A percentile compares a stretch with the other conserved stretches of the same genome.
phyloP scores from a whole-genome alignment of 257 asterid species.

The Nyctanthes arbortristis region DNA sequence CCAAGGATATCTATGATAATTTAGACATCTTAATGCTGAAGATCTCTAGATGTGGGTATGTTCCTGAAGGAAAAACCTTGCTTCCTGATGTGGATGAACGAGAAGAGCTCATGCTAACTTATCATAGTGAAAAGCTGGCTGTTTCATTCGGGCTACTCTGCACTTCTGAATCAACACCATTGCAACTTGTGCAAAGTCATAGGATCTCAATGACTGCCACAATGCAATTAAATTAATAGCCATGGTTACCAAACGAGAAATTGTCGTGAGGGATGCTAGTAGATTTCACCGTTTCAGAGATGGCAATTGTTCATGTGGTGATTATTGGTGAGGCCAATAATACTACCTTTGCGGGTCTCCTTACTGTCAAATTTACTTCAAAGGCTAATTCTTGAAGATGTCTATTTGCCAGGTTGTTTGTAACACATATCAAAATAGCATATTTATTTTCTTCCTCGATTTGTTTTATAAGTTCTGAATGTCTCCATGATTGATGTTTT shows the following conservation, averaged over 20 bases:
- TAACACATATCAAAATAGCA: slow-evolving; percentile 4
- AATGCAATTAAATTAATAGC: slow-evolving; percentile 60
- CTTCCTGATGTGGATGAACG: slow-evolving; percentile 85
- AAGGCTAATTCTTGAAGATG: background rate
- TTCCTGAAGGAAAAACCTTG: slow-evolving; percentile 41
- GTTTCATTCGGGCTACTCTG: slow-evolving; percentile 78
- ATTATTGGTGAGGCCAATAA: slow-evolving; percentile 64
- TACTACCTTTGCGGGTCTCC: slow-evolving; percentile 7
- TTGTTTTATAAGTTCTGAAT: background rate
- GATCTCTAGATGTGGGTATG: slow-evolving; percentile 49
- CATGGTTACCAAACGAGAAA: slow-evolving; percentile 49
- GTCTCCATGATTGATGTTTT: slow-evolving; percentile 15
- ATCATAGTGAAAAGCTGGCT: slow-evolving; percentile 87
- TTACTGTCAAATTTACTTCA: background rate
- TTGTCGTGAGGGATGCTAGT: slow-evolving; percentile 74
- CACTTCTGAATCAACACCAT: slow-evolving; percentile 58
- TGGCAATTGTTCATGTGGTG: slow-evolving; percentile 81
- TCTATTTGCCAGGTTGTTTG: background rate
- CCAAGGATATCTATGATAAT: slow-evolving; percentile 51
- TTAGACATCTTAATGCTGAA: slow-evolving; percentile 48
- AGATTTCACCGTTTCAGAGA: slow-evolving; percentile 75
- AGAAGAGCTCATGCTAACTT: slow-evolving; percentile 44
- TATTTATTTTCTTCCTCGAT: slow-evolving; percentile 8
- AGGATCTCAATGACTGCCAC: slow-evolving; percentile 80
- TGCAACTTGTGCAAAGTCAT: slow-evolving; percentile 85